Percentiles rank a stretch among this genome's conserved stretches.
Conservation (phyloP, 345 rosid species). For the Linum usitatissimum region DNA sequence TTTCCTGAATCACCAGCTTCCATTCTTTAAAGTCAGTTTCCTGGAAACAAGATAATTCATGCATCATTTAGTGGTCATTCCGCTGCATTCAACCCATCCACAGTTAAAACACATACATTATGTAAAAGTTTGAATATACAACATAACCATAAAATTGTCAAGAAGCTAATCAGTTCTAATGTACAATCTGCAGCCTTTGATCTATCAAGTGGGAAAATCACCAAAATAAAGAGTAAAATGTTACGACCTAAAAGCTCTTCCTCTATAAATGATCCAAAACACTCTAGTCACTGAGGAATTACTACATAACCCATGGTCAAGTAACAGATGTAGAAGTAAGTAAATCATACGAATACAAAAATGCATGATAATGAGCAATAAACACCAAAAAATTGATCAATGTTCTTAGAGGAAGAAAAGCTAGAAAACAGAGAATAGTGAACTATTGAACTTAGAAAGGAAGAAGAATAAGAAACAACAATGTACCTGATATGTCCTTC, state of each 20-base stretch:
- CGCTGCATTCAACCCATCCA: constrained; percentile 9
- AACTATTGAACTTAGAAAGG: not conserved
- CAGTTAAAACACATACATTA: constrained; percentile 3
- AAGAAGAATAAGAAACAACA: constrained; percentile 1
- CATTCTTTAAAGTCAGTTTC: constrained; percentile 93
- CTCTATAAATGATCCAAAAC: not conserved
- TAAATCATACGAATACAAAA: not conserved
- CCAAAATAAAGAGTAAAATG: not conserved
- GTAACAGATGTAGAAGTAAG: not conserved
- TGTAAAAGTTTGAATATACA: constrained; percentile 6
- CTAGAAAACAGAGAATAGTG: too few relatives aligned
- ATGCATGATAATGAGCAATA: not conserved
- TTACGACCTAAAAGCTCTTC: not conserved
- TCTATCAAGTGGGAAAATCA: not conserved
- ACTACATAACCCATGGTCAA: not conserved
- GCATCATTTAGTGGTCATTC: constrained; percentile 14
- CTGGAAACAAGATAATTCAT: constrained; percentile 38
- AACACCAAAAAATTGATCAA: not conserved
- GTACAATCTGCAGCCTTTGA: not conserved
- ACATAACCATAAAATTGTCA: not conserved
- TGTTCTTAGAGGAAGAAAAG: too few relatives aligned
- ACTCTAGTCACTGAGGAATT: not conserved
- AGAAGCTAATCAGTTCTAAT: too few relatives aligned
- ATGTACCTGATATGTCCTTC: constrained; percentile 70
- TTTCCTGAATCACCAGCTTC: constrained; percentile 95